Evolutionary conservation across 768 basidiomycete species (phyloP).

Genomic region (Scleroderma citrinum): DNA sequence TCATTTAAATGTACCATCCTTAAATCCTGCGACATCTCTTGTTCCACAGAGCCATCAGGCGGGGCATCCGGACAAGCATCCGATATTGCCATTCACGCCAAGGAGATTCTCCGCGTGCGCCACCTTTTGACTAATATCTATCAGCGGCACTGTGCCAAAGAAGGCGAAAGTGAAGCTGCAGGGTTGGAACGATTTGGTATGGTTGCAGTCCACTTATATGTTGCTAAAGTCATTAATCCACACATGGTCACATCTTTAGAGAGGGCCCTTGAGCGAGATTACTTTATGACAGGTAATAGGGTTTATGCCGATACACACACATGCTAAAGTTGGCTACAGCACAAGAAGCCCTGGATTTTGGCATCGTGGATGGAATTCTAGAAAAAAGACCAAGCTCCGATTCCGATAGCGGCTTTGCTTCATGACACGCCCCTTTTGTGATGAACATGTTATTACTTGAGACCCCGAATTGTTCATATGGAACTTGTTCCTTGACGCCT

Average conservation of each 20-base stretch:
- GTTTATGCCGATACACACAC: constrained; percentile 11
- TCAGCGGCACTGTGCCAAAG: constrained; percentile 73
- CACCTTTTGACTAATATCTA: constrained; percentile 83
- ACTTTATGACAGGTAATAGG: constrained; percentile 81
- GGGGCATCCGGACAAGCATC: constrained; percentile 94
- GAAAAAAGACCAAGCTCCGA: constrained; percentile 66
- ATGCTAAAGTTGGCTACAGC: constrained; percentile 40
- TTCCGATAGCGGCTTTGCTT: constrained; percentile 14
- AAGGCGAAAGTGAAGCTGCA: constrained; percentile 55
- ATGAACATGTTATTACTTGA: constrained; percentile 10
- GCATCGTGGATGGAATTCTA: constrained; percentile 89
- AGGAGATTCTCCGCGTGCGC: constrained; percentile 89
- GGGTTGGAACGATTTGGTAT: constrained; percentile 76
- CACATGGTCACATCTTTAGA: constrained; percentile 38
- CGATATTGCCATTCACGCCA: constrained; percentile 96
- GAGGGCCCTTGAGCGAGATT: constrained; percentile 87
- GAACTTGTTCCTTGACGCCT: constrained; percentile 1
- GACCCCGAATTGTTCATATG: constrained; percentile 6
- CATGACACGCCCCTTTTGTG: constrained; percentile 10
- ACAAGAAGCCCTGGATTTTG: constrained; percentile 84
- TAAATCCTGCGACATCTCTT: constrained; percentile 3
- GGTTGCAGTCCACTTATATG: constrained; percentile 21
- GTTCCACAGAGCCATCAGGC: constrained; percentile 80
- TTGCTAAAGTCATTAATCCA: constrained; percentile 17
- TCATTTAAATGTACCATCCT: neutral